Evolutionary conservation across 768 basidiomycete species (phyloP).

Genomic region (Calocybe gangraenosa): DNA sequence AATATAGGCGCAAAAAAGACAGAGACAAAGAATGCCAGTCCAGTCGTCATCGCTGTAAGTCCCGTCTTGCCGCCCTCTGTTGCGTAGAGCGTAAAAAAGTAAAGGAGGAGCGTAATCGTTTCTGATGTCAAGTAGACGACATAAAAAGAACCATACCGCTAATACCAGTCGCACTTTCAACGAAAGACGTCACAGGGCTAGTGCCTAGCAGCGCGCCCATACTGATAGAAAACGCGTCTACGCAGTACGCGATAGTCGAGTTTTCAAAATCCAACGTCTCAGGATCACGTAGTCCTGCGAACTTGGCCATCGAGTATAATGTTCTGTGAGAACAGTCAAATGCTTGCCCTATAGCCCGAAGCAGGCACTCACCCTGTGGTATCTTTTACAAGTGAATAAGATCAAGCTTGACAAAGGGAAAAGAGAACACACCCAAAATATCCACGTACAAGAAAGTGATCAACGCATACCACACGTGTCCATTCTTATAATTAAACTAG

Average conservation of each 20-base stretch:
- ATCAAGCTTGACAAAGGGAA: neutral
- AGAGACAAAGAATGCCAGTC: slow-evolving; percentile 75
- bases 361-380: slow-evolving; percentile 38
- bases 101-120: neutral
- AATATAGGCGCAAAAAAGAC: slow-evolving; percentile 90
- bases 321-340: slow-evolving; percentile 45
- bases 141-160: slow-evolving; percentile 37
- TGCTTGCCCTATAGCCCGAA: too few species aligned
- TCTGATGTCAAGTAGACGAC: too few species aligned
- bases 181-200: slow-evolving; percentile 78
- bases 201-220: slow-evolving; percentile 80
- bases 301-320: slow-evolving; percentile 87
- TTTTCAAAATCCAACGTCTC: slow-evolving; percentile 85
- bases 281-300: slow-evolving; percentile 82
- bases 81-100: neutral
- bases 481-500: slow-evolving; percentile 58
- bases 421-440: slow-evolving; percentile 56
- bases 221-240: slow-evolving; percentile 77
- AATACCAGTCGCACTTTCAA: slow-evolving; percentile 82
- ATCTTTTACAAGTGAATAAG: slow-evolving; percentile 26
- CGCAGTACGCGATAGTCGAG: slow-evolving; percentile 77
- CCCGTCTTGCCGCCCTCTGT: slow-evolving; percentile 90
- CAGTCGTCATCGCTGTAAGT: slow-evolving; percentile 68
- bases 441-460: slow-evolving; percentile 90
- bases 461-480: slow-evolving; percentile 82